These are phyloP conservation scores for Aspergillus cejpii DNA, from an alignment of 2,329 filamentous ascomycete species.

Conservation along the genomic window DNA sequence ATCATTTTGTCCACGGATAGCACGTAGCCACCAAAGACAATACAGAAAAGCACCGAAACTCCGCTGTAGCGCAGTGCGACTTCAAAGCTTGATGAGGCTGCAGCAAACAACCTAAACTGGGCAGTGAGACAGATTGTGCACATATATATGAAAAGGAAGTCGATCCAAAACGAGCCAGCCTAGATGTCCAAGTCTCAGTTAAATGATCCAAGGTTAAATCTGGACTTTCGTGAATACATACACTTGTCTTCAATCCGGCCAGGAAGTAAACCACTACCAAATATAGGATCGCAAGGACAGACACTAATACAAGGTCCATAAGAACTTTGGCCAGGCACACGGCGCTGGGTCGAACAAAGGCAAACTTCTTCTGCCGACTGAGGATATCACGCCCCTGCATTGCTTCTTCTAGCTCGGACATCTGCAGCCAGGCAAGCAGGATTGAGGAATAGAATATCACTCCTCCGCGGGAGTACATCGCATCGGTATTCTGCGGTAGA, in stretches of 20 bases:
- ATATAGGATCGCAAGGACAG: slow-evolving; percentile 50
- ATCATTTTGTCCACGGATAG: slow-evolving; percentile 54
- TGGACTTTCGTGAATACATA: slow-evolving; percentile 7
- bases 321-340: slow-evolving; percentile 53
- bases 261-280: slow-evolving; percentile 57
- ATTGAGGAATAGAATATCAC: slow-evolving; percentile 57
- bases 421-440: slow-evolving; percentile 59
- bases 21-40: slow-evolving; percentile 58
- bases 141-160: slow-evolving; percentile 53
- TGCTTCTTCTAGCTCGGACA: slow-evolving; percentile 69
- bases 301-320: slow-evolving; percentile 50
- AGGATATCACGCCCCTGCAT: slow-evolving; percentile 62
- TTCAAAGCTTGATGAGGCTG: slow-evolving; percentile 54
- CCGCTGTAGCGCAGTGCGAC: slow-evolving; percentile 56
- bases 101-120: slow-evolving; percentile 57
- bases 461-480: slow-evolving; percentile 55
- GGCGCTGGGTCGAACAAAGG: slow-evolving; percentile 57
- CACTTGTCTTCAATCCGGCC: slow-evolving; percentile 34
- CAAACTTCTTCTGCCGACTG: slow-evolving; percentile 57
- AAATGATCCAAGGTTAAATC: background rate
- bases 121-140: slow-evolving; percentile 54
- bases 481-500: slow-evolving; percentile 48
- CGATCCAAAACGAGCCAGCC: slow-evolving; percentile 57
- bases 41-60: slow-evolving; percentile 52
- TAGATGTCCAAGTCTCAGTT: slow-evolving; percentile 15